Evolutionary conservation across 2,329 filamentous ascomycete species (phyloP).

Genomic region (Paecilomyces sp.): DNA sequence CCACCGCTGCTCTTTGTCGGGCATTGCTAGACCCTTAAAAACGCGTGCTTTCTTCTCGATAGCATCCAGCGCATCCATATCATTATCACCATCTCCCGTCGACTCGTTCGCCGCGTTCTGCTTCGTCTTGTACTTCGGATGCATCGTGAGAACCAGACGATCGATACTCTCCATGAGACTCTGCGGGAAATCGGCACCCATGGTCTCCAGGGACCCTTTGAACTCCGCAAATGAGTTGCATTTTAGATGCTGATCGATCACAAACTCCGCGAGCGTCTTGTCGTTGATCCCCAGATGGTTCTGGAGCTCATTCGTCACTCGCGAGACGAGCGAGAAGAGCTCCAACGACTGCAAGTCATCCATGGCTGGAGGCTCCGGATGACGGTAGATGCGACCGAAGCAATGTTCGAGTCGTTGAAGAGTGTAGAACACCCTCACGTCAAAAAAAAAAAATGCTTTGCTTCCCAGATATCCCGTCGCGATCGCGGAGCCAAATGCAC

Average conservation of each 20-base stretch:
- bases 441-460: conserved; percentile 1
- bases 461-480: conserved; percentile 5
- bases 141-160: conserved; percentile 78
- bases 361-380: conserved; percentile 45
- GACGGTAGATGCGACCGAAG: conserved; percentile 1
- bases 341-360: conserved; percentile 89
- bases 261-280: conserved; percentile 92
- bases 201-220: conserved; percentile 63
- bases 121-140: conserved; percentile 74
- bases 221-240: conserved; percentile 66
- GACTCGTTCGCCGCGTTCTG: conserved; percentile 22
- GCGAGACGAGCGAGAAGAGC: conserved; percentile 86
- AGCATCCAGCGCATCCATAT: conserved; percentile 35
- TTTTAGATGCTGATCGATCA: conserved; percentile 83
- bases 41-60: conserved; percentile 70
- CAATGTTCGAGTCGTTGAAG: conserved; percentile 5
- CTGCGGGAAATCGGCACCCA: conserved; percentile 76
- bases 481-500: conserved; percentile 11
- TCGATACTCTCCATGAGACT: conserved; percentile 90
- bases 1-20: conserved; percentile 61
- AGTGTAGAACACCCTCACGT: conserved; percentile 15
- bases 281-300: conserved; percentile 90
- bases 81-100: conserved; percentile 34
- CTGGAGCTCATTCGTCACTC: conserved; percentile 86
- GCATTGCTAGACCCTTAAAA: conserved; percentile 84